These are phyloP conservation scores for Amanita rubescens DNA, from an alignment of 768 basidiomycete genomes.

Conservation along the genomic window DNA sequence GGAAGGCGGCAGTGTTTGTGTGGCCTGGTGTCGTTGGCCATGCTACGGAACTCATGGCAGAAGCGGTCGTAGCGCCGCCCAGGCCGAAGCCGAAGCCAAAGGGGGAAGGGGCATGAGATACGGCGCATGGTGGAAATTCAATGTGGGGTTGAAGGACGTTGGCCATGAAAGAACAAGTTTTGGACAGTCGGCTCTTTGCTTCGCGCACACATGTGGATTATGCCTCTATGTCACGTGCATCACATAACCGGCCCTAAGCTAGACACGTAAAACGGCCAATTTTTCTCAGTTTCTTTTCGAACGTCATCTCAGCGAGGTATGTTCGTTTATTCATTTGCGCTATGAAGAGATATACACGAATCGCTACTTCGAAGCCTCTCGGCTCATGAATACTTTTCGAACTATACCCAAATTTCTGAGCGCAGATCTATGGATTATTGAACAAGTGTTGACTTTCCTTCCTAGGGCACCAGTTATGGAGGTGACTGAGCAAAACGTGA, in stretches of 20 bases:
- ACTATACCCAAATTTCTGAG: slow-evolving; percentile 95
- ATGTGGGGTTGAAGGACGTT: slow-evolving; percentile 64
- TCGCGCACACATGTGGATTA: slow-evolving; percentile 2
- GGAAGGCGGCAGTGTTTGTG: slow-evolving; percentile 44
- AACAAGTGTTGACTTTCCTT: slow-evolving; percentile 11
- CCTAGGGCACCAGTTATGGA: slow-evolving; percentile 1
- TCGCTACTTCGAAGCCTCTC: slow-evolving; percentile 79
- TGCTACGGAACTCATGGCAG: slow-evolving; percentile 34
- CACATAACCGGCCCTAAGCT: slow-evolving; percentile 31
- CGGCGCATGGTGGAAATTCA: slow-evolving; percentile 53
- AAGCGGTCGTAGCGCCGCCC: slow-evolving; percentile 33
- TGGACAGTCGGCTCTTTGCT: slow-evolving; percentile 9
- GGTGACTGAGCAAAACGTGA: slow-evolving; percentile 17
- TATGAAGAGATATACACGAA: slow-evolving; percentile 70
- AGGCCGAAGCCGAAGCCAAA: slow-evolving; percentile 74
- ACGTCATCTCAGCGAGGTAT: slow-evolving; percentile 23
- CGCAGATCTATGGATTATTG: slow-evolving; percentile 17
- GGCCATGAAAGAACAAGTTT: slow-evolving; percentile 42
- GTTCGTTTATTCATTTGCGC: slow-evolving; percentile 17
- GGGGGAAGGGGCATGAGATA: slow-evolving; percentile 53
- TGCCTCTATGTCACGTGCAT: not conserved
- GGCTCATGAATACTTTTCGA: slow-evolving; percentile 54
- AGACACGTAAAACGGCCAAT: not conserved
- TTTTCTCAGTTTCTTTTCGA: slow-evolving; percentile 8
- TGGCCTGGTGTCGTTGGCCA: slow-evolving; percentile 46